These are phyloP conservation scores for Leptodermis oblonga DNA, from an alignment of 257 asterid species.

Conservation along the genomic window DNA sequence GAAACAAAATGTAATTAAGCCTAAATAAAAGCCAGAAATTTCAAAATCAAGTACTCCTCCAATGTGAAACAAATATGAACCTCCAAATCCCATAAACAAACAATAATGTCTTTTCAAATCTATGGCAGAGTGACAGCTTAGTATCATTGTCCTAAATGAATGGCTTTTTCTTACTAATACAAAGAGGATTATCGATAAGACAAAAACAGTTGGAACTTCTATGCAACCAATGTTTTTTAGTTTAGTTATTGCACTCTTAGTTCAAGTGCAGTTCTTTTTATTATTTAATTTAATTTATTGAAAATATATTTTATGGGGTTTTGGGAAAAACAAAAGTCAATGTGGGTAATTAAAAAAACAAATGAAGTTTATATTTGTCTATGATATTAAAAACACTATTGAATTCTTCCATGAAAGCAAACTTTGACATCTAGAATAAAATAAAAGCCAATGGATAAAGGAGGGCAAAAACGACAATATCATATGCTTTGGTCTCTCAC, in stretches of 20 bases:
- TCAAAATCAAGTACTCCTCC: constrained; percentile 9
- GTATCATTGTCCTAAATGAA: constrained; percentile 33
- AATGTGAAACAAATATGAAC: constrained; percentile 34
- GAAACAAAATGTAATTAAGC: no score
- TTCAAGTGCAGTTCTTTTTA: constrained; percentile 12
- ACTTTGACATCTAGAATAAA: background rate
- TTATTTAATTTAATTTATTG: no score
- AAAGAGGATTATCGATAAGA: constrained; percentile 28
- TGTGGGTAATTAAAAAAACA: constrained; percentile 2
- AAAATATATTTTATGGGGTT: constrained; percentile 12
- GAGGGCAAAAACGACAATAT: background rate
- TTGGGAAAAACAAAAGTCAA: constrained; percentile 32
- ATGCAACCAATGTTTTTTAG: constrained; percentile 14
- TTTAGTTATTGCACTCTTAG: constrained; percentile 9
- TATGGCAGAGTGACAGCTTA: constrained; percentile 39
- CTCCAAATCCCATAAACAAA: constrained; percentile 30
- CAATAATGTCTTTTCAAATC: constrained; percentile 20
- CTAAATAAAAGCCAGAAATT: constrained; percentile 14
- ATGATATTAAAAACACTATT: no score
- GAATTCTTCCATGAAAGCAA: constrained; percentile 3
- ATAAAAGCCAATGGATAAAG: background rate
- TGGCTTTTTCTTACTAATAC: constrained; percentile 25
- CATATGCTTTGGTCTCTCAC: background rate
- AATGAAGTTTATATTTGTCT: background rate
- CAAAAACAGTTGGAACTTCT: constrained; percentile 33